Evolutionary conservation across 2,329 filamentous ascomycete genomes (phyloP).

Genomic region (Ustulina deusta): DNA sequence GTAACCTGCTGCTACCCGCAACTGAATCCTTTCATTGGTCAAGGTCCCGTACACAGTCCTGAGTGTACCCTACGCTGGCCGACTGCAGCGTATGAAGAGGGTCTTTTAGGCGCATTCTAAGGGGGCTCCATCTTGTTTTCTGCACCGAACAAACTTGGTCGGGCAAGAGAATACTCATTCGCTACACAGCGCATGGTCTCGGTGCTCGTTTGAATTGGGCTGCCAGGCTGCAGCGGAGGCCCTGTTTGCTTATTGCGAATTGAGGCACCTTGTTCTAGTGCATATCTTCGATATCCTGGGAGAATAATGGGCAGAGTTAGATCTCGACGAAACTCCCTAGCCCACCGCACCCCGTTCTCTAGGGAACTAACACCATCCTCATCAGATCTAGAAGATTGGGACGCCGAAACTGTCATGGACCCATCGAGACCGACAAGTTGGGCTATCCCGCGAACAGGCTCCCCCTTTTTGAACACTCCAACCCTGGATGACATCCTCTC

Average conservation of each 20-base stretch:
- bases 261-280: slow-evolving; percentile 42
- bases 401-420: slow-evolving; percentile 59
- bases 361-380: slow-evolving; percentile 60
- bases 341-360: slow-evolving; percentile 57
- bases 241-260: slow-evolving; percentile 44
- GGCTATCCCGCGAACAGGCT: slow-evolving; percentile 56
- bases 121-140: slow-evolving; percentile 32
- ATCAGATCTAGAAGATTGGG: slow-evolving; percentile 60
- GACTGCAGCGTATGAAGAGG: slow-evolving; percentile 17
- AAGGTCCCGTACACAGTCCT: background rate
- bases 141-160: slow-evolving; percentile 16
- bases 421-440: slow-evolving; percentile 64
- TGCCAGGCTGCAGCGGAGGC: slow-evolving; percentile 20
- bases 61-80: slow-evolving; percentile 6
- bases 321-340: slow-evolving; percentile 59
- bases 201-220: slow-evolving; percentile 16
- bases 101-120: background rate
- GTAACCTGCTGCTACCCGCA: slow-evolving; percentile 33
- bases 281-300: slow-evolving; percentile 33
- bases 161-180: background rate
- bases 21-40: slow-evolving; percentile 30
- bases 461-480: slow-evolving; percentile 64
- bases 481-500: slow-evolving; percentile 88
- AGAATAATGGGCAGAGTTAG: slow-evolving; percentile 62
- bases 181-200: slow-evolving; percentile 34